Percentiles rank a stretch among this genome's conserved stretches.
Conservation (phyloP, 2,329 filamentous ascomycete genomes). For the Didymella glomerata region DNA sequence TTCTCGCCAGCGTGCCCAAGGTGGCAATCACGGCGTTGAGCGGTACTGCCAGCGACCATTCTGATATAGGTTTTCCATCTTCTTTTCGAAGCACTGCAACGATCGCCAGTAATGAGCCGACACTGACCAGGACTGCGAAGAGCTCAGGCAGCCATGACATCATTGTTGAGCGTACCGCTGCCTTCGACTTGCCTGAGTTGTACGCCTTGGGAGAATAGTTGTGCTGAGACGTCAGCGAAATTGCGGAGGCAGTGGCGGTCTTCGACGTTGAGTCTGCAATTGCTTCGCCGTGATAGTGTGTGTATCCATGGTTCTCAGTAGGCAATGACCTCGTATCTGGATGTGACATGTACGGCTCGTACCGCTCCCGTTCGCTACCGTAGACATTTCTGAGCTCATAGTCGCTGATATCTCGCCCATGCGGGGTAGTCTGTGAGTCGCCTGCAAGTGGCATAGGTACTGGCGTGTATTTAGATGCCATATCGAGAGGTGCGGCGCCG, state of each 20-base stretch:
- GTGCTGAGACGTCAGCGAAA: not conserved
- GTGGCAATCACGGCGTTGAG: slow-evolving; percentile 23
- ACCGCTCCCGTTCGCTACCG: not conserved
- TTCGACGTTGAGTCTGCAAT: not conserved
- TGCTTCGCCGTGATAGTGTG: not conserved
- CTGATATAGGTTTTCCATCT: not conserved
- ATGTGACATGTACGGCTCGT: slow-evolving; percentile 1
- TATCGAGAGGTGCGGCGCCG: not conserved
- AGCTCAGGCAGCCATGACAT: slow-evolving; percentile 5
- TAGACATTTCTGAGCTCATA: slow-evolving; percentile 2
- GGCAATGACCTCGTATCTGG: not conserved
- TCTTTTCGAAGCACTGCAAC: not conserved
- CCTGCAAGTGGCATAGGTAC: not conserved
- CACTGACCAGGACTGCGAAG: not conserved
- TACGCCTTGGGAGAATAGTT: not conserved
- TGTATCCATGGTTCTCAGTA: not conserved
- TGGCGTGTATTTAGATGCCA: slow-evolving; percentile 6
- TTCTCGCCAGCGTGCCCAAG: slow-evolving; percentile 22
- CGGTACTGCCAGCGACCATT: not conserved
- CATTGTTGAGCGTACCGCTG: not conserved
- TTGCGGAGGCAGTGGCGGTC: not conserved
- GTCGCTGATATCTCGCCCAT: not conserved
- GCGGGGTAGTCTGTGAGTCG: not conserved
- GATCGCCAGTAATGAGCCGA: slow-evolving; percentile 5
- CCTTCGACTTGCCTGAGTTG: not conserved